Percentiles rank a stretch among this genome's conserved stretches.
These are phyloP conservation scores for Pelargonium cotyledonis DNA, from an alignment of 441 rosid genomes.

Conservation along the genomic window DNA sequence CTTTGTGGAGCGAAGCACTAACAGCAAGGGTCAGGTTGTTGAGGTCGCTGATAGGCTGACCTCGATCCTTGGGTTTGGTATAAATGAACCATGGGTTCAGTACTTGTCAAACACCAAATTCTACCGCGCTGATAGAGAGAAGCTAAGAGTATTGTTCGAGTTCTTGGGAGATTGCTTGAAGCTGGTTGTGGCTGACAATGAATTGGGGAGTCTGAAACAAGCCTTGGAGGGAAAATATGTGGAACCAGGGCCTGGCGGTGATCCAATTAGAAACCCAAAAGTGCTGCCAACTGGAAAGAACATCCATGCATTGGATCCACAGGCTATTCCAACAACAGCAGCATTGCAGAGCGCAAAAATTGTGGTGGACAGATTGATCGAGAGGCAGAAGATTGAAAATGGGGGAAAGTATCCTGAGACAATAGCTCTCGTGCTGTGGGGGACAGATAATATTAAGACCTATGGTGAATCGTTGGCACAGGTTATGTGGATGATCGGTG, in stretches of 20 bases:
- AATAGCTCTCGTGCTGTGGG: slow-evolving; percentile 96
- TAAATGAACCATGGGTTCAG: slow-evolving; percentile 95
- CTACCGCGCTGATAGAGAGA: slow-evolving; percentile 69
- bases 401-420: slow-evolving; percentile 96
- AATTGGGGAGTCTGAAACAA: slow-evolving; percentile 88
- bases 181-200: slow-evolving; percentile 86
- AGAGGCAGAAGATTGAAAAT: slow-evolving; percentile 84
- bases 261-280: slow-evolving; percentile 63
- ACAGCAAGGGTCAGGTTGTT: slow-evolving; percentile 85
- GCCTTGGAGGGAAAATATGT: slow-evolving; percentile 93
- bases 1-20: slow-evolving; percentile 73
- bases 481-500: slow-evolving; percentile 99
- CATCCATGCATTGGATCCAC: slow-evolving; percentile 97
- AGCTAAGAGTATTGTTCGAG: slow-evolving; percentile 65
- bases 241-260: slow-evolving; percentile 99
- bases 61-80: slow-evolving; percentile 86
- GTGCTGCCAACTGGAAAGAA: slow-evolving; percentile 97
- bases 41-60: slow-evolving; percentile 64
- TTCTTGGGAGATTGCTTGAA: slow-evolving; percentile 86
- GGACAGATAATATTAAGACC: slow-evolving; percentile 98
- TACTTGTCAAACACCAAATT: slow-evolving; percentile 81
- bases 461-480: slow-evolving; percentile 63
- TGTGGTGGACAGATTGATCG: slow-evolving; percentile 84
- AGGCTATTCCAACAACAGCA: slow-evolving; percentile 92
- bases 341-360: slow-evolving; percentile 92